Percentiles rank a stretch among this genome's conserved stretches.
Evolutionary conservation across 2,329 filamentous ascomycete species (phyloP).

Genomic region (Drechslerella dactyloides): DNA sequence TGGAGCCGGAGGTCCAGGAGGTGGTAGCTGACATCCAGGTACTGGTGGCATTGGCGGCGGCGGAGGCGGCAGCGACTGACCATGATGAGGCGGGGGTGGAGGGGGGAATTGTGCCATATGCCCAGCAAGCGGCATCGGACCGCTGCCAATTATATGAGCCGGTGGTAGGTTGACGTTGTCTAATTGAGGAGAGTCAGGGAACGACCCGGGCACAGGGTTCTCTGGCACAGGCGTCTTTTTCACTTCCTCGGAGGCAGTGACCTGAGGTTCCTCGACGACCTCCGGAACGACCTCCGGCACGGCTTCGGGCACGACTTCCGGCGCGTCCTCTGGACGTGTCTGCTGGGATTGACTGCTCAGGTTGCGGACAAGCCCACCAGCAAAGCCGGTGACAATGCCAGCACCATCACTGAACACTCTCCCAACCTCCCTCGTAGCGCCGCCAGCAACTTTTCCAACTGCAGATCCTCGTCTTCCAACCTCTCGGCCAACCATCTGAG

Average conservation of each 20-base stretch:
- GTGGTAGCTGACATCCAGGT: slow-evolving; percentile 19
- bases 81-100: slow-evolving; percentile 21
- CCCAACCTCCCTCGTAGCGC: slow-evolving; percentile 52
- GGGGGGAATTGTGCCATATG: slow-evolving; percentile 23
- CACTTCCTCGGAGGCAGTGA: neutral
- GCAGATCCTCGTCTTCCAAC: slow-evolving; percentile 36
- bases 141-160: neutral
- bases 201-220: slow-evolving; percentile 35
- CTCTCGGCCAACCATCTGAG: slow-evolving; percentile 35
- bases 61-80: neutral
- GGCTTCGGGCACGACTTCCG: slow-evolving; percentile 27
- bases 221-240: neutral
- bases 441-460: slow-evolving; percentile 48
- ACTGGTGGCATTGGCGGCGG: slow-evolving; percentile 31
- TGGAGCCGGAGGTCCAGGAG: slow-evolving; percentile 22
- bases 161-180: slow-evolving; percentile 7
- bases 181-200: slow-evolving; percentile 25
- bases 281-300: neutral
- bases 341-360: slow-evolving; percentile 35
- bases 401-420: slow-evolving; percentile 51
- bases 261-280: neutral
- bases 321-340: slow-evolving; percentile 23
- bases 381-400: slow-evolving; percentile 39
- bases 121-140: neutral
- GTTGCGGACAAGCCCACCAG: slow-evolving; percentile 44